Evolutionary conservation across 148 eudicot species (phyloP).

Genomic region (Dysphania ambrosioides): DNA sequence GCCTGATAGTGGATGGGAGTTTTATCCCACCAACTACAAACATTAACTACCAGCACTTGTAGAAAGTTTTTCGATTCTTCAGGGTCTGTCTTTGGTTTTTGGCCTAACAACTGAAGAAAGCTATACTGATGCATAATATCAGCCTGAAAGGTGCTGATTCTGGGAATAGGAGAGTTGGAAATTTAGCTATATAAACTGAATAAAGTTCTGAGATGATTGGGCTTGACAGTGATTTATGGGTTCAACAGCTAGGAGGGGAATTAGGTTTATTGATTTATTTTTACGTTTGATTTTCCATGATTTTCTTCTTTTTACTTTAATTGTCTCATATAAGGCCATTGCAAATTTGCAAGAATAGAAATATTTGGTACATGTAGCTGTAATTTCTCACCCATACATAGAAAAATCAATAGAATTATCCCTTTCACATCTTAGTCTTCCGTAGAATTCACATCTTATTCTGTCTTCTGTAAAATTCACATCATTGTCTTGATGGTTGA

Average conservation of each 20-base stretch:
- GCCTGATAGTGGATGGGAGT: conserved; percentile 75
- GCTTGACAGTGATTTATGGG: conserved; percentile 37
- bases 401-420: conserved; percentile 33
- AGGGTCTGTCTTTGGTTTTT: conserved; percentile 19
- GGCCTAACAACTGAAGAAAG: conserved; percentile 32
- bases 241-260: conserved; percentile 33
- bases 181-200: conserved; percentile 26
- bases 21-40: conserved; percentile 45
- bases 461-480: conserved; percentile 1
- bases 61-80: conserved; percentile 28
- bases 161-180: conserved; percentile 21
- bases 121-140: conserved; percentile 15
- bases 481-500: not conserved
- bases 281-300: conserved; percentile 14
- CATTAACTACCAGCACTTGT: conserved; percentile 71
- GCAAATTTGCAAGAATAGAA: conserved; percentile 33
- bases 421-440: conserved; percentile 13
- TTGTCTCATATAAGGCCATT: conserved; percentile 35
- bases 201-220: conserved; percentile 33
- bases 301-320: conserved; percentile 1
- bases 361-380: conserved; percentile 40
- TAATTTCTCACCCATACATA: conserved; percentile 43
- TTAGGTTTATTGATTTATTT: conserved; percentile 45
- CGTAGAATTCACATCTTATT: not conserved
- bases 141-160: conserved; percentile 16